Percentiles rank a stretch among this genome's conserved stretches.
Conservation (phyloP, 192 early-diverging fungal species). For the Phycomyces blakesleeanus region DNA sequence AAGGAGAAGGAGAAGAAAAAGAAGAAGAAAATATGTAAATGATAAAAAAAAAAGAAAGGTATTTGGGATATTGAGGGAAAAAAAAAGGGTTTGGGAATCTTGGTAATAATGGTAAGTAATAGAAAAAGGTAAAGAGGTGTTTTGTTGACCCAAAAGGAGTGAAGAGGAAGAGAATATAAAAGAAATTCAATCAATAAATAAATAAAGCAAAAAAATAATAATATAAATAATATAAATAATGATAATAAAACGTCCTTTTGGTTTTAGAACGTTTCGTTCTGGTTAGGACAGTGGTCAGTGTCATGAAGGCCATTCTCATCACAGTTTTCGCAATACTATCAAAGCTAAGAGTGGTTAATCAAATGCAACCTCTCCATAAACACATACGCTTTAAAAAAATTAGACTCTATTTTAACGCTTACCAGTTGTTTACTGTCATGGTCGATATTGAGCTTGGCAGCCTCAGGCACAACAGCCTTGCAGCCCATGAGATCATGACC, state of each 20-base stretch:
- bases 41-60: slow-evolving; percentile 4
- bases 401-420: neutral
- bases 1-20: neutral
- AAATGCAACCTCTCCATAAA: no score
- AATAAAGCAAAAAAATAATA: no score
- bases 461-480: slow-evolving; percentile 35
- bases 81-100: no score
- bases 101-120: no score
- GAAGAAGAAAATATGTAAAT: neutral
- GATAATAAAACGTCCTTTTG: neutral
- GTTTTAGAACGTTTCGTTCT: slow-evolving; percentile 64
- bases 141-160: no score
- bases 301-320: slow-evolving; percentile 66
- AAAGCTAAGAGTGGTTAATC: slow-evolving; percentile 24
- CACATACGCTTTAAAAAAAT: slow-evolving; percentile 1
- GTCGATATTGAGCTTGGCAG: slow-evolving; percentile 30
- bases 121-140: no score
- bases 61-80: neutral
- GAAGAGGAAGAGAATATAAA: no score
- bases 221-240: no score
- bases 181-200: no score
- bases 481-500: slow-evolving; percentile 65
- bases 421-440: slow-evolving; percentile 38
- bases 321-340: slow-evolving; percentile 74
- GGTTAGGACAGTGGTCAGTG: slow-evolving; percentile 69